Base-by-base conservation (phyloP, 495 filamentous ascomycete species). In the Penicillium parvum region DNA sequence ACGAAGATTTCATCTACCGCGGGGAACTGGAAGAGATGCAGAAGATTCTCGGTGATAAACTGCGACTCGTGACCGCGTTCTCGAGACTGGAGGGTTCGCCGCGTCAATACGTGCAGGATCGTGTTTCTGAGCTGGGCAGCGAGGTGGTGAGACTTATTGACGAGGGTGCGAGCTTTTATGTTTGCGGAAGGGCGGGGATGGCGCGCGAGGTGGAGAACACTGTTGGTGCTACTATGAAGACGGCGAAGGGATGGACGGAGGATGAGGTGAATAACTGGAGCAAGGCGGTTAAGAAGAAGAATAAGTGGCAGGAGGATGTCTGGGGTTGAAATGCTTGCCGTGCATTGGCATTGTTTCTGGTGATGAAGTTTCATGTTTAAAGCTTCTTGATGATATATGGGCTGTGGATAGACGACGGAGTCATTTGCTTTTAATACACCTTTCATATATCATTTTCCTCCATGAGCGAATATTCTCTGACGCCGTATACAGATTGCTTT, bases 231-330 rank as follows among this genome's bases (percentile, higher is more conserved):
- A 54, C 47, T 0, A 54, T 74, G 52, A 45, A 16, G 25, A 40
- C 29, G 23, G 37, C 32, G 9, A 63, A 62, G 35, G 60, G 58
- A 0, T 70, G 68, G 65, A 50, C 39, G 10, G 69, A 70, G 16
- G 49, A 47, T 18, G 47, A 68, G 37, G 48, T 67, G 15, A 61
- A 63, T 43, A 52, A 61, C 22, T 77, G 72, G 68, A 61, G 52
- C 14, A 64, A 67, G 48, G 52, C 49, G 11, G 50, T 69, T 26
- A 76, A 72, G 61, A 67, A 59, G 53, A 60, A 57, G 37, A 64
- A 58, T 17, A 73, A 72, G 50, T 77, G 72, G 72, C 65, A 67
- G 48, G 71, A 75, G 45, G 74, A 77, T 68, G 69, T 72, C 37
- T 74, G 44, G 44, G 50, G 50, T 0, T 48, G 14, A 37, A 15